Evolutionary conservation across 352 stramenopile species (phyloP), one percentile per base, ranked within the genome.

Genomic region (Phytophthora agathidicida): DNA sequence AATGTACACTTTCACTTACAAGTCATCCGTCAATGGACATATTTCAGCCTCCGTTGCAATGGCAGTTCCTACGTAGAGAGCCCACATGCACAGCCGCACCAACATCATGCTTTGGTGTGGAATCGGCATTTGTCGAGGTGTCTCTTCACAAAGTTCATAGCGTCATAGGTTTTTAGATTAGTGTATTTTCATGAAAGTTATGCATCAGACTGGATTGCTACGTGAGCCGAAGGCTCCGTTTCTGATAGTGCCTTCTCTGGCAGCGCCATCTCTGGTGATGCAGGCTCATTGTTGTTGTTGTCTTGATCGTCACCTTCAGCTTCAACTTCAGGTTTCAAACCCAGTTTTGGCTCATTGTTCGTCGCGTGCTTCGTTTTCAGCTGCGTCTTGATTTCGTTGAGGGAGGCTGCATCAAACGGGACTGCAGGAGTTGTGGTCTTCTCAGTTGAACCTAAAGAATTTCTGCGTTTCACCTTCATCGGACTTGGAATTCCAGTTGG

Each of bases 371-470:
- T 89, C 8, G 62, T 77, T 33, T 76, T 65, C 24, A 91, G 55
- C 50, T 83, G 72, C 4, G 61, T 69, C 27, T 77, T 80, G 50
- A 89, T 87, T 57, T 87, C 79, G 17, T 68, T 77, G 17, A 89
- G 73, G 4, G 79, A 85, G 7, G 69, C 60, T 26, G 51, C 65
- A 42, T 88, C 79, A 22, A 91, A 88, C 9, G 76, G 69, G 26
- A 73, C 50, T n/a, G 77, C 44, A 2, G 65, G 47, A 1, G 26
- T 35, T 23, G 57, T 58, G 19, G 16, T 68, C 52, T 77, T 83
- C 23, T 79, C 75, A 7, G 62, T 41, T 0, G 71, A 57, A 33
- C 48, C 36, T 13, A 55, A 60, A 35, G 64, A 50, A 23, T 27
- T 38, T 1, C 22, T 45, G 19, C 24, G 31, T 19, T 59, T 57